Percentiles rank a stretch among this genome's conserved stretches.
Evolutionary conservation across 2,329 filamentous ascomycete genomes (phyloP).

Genomic region (Cladosporium halotolerans): DNA sequence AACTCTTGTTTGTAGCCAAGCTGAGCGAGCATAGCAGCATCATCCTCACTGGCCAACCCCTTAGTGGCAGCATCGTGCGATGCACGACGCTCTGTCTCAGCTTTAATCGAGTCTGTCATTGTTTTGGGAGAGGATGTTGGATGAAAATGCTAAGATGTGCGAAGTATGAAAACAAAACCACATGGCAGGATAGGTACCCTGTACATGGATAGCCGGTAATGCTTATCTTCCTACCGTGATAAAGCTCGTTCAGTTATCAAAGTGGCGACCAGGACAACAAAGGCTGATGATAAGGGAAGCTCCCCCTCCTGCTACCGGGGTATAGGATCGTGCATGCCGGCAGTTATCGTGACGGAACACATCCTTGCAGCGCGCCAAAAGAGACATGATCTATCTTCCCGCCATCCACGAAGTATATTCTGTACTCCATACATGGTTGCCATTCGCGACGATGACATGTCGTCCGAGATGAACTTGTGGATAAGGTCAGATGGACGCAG

Average conservation of each 20-base stretch:
- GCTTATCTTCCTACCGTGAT: neutral
- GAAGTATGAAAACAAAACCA: neutral
- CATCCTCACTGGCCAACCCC: slow-evolving; percentile 32
- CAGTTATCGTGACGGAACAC: too few relatives aligned
- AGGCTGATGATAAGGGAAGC: slow-evolving; percentile 4
- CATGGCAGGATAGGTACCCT: neutral
- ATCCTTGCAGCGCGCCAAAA: too few relatives aligned
- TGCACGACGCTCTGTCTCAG: neutral
- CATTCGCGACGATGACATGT: too few relatives aligned
- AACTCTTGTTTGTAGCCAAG: slow-evolving; percentile 54
- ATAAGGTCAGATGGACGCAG: too few relatives aligned
- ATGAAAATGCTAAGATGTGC: neutral
- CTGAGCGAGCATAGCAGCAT: slow-evolving; percentile 35
- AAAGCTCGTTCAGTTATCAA: neutral
- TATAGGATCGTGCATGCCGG: too few relatives aligned
- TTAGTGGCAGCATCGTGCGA: slow-evolving; percentile 13
- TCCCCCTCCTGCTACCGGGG: neutral
- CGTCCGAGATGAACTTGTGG: too few relatives aligned
- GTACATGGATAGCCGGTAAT: slow-evolving; percentile 1
- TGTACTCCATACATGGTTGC: too few relatives aligned
- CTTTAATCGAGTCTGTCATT: neutral
- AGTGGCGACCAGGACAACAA: neutral
- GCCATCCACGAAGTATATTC: too few relatives aligned
- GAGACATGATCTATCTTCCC: too few relatives aligned
- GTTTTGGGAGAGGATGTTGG: neutral